Evolutionary conservation across 2,329 filamentous ascomycete species (phyloP), one percentile per base, ranked within the genome.

Genomic region (Ceratocystis harringtonii): DNA sequence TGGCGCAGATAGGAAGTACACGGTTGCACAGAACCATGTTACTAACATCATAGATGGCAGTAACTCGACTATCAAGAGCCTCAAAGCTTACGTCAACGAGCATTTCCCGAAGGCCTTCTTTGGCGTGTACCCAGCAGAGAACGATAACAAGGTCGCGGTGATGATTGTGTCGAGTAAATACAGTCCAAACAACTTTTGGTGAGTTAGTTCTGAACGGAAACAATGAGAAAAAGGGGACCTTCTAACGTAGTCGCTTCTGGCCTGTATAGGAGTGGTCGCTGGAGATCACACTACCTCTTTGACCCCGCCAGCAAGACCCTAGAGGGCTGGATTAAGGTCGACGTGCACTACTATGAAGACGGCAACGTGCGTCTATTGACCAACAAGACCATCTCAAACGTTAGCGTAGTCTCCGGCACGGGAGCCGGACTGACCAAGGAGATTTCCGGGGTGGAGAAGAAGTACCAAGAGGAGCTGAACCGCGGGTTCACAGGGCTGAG

Each of bases 281-380:
- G 94, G 90, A 89, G 94, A 72, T 92, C 90, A 61, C 81, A 88
- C 64, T 97, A 97, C 78, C 82, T 88, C 71, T 88, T 88, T 75
- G 81, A 86, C 68, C 85, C 91, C 3, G 78, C 84, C n/a, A 82
- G 83, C 1, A 80, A 80, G 69, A 79, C 79, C 61, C 78, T 97
- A 55, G 84, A 86, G 45, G 94, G 94, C 71, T 85, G 81, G 67
- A 86, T 97, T 76, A 90, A 92, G 75, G 89, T 96, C 64, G 92
- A 97, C 71, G 92, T 99, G 63, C 94, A 99, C 80, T 99, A 99
- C 81, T 99, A 99, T 78, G 94, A 99, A 78, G 95, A 99, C 74
- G 94, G 94, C 68, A 99, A 99, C 73, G 94, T 99, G 66, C 88
- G 94, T 1, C 82, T 99, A 67, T 81, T 92, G 69, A 96, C 94